These are phyloP conservation scores for Lasiodiplodia gonubiensis DNA, from an alignment of 2,329 filamentous ascomycete species.

Conservation along the genomic window DNA sequence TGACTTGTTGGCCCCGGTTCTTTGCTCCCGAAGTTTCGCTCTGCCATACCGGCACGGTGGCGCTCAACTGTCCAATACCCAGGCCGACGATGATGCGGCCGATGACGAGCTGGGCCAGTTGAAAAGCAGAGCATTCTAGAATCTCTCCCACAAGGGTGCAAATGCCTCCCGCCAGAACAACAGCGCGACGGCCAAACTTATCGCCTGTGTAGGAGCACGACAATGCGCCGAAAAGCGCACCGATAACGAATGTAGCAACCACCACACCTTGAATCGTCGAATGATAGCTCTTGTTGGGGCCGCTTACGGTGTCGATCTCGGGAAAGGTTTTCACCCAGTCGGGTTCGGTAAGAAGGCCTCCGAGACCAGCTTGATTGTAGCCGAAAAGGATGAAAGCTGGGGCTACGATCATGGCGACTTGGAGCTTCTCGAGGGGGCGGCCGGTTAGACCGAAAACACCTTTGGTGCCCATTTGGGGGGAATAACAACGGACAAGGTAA, in stretches of 20 bases:
- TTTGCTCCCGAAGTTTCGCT: slow-evolving; percentile 47
- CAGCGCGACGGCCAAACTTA: slow-evolving; percentile 52
- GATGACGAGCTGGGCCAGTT: slow-evolving; percentile 53
- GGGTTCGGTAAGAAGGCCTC: slow-evolving; percentile 50
- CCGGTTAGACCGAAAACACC: slow-evolving; percentile 33
- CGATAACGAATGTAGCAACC: slow-evolving; percentile 53
- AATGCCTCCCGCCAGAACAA: slow-evolving; percentile 51
- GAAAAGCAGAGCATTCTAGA: slow-evolving; percentile 52
- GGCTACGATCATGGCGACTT: slow-evolving; percentile 47
- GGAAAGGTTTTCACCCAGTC: slow-evolving; percentile 55
- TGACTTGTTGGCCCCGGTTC: slow-evolving; percentile 49
- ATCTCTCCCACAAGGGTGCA: slow-evolving; percentile 52
- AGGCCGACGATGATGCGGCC: slow-evolving; percentile 53
- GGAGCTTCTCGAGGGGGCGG: slow-evolving; percentile 38
- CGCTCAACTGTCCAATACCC: slow-evolving; percentile 52
- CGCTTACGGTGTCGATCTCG: slow-evolving; percentile 56
- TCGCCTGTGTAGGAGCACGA: slow-evolving; percentile 55
- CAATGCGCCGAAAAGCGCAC: slow-evolving; percentile 54
- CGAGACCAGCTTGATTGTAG: slow-evolving; percentile 60
- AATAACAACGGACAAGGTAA: too few species aligned
- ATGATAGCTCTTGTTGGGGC: slow-evolving; percentile 51
- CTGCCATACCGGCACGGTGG: slow-evolving; percentile 56
- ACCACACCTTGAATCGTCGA: slow-evolving; percentile 54
- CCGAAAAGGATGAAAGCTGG: slow-evolving; percentile 58
- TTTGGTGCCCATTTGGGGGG: slow-evolving; percentile 47